These are phyloP conservation scores for Cutaneotrichosporon sp. DNA, from an alignment of 1,284 basidiomycete genomes.

Conservation along the genomic window DNA sequence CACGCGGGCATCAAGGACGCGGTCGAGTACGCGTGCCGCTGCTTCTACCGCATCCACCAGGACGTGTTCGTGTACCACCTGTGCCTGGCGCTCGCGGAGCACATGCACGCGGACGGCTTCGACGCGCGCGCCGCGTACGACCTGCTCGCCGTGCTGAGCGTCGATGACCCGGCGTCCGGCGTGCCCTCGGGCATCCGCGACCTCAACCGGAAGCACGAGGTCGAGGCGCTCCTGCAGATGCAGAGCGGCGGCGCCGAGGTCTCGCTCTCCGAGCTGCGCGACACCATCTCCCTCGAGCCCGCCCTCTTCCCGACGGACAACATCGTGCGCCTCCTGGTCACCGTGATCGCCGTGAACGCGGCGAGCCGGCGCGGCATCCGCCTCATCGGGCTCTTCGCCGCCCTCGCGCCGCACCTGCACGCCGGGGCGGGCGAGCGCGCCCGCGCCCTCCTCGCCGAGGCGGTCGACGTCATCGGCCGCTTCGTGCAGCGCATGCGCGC, in stretches of 20 bases:
- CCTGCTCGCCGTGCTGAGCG: slow-evolving; percentile 34
- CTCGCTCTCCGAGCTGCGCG: slow-evolving; percentile 56
- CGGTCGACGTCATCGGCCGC: slow-evolving; percentile 64
- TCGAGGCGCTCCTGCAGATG: slow-evolving; percentile 68
- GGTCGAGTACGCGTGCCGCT: slow-evolving; percentile 69
- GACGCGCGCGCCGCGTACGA: slow-evolving; percentile 56
- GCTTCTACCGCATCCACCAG: slow-evolving; percentile 73
- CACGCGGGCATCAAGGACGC: slow-evolving; percentile 62
- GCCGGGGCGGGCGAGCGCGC: slow-evolving; percentile 44
- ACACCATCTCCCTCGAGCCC: slow-evolving; percentile 63
- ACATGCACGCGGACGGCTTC: slow-evolving; percentile 58
- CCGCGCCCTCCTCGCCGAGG: slow-evolving; percentile 64
- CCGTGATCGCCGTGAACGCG: slow-evolving; percentile 75
- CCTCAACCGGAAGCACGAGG: slow-evolving; percentile 67
- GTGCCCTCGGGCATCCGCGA: slow-evolving; percentile 66
- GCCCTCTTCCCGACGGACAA: slow-evolving; percentile 65
- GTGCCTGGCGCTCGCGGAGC: slow-evolving; percentile 62
- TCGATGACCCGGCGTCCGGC: slow-evolving; percentile 28
- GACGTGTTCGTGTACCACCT: slow-evolving; percentile 76
- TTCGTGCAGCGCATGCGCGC: slow-evolving; percentile 32
- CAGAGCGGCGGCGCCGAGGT: slow-evolving; percentile 46
- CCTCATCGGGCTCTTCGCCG: slow-evolving; percentile 66
- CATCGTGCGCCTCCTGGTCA: slow-evolving; percentile 70
- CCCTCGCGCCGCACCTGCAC: slow-evolving; percentile 63
- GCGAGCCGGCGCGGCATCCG: slow-evolving; percentile 65